A percentile compares a stretch with the other conserved stretches of the same genome.
Evolutionary conservation across 2,329 filamentous ascomycete species (phyloP).

Genomic region (Sphaerulina populicola): DNA sequence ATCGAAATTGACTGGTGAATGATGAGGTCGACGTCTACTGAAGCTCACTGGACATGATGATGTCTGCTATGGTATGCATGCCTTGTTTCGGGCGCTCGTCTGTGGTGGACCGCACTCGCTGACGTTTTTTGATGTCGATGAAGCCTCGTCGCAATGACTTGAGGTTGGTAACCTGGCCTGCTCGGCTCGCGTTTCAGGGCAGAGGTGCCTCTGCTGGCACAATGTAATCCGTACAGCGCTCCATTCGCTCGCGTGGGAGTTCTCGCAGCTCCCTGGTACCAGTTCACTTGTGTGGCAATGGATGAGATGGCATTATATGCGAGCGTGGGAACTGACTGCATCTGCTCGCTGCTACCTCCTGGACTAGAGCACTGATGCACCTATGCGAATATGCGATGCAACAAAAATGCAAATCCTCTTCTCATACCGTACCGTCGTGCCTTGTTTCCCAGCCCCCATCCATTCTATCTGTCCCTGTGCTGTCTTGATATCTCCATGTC

Average conservation of each 20-base stretch:
- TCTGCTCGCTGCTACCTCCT: too few species aligned
- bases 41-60: constrained; percentile 4
- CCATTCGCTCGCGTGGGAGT: not conserved
- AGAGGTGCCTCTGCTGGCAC: not conserved
- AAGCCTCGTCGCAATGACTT: not conserved
- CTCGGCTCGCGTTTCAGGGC: not conserved
- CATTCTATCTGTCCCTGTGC: too few species aligned
- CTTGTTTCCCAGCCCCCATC: too few species aligned
- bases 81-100: constrained; percentile 3
- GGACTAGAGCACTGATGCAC: too few species aligned
- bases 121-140: constrained; percentile 1
- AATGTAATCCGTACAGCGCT: not conserved
- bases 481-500: too few species aligned
- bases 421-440: not conserved
- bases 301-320: not conserved
- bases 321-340: not conserved
- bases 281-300: not conserved
- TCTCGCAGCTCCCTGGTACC: not conserved
- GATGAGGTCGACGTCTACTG: constrained; percentile 2
- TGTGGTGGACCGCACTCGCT: constrained; percentile 1
- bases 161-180: not conserved
- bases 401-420: not conserved
- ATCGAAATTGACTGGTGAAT: constrained; percentile 7
- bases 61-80: constrained; percentile 2
- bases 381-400: constrained; percentile 1